Percentiles rank a stretch among this genome's conserved stretches.
Conservation (phyloP, 768 basidiomycete genomes). For the Boletus rex-veris region DNA sequence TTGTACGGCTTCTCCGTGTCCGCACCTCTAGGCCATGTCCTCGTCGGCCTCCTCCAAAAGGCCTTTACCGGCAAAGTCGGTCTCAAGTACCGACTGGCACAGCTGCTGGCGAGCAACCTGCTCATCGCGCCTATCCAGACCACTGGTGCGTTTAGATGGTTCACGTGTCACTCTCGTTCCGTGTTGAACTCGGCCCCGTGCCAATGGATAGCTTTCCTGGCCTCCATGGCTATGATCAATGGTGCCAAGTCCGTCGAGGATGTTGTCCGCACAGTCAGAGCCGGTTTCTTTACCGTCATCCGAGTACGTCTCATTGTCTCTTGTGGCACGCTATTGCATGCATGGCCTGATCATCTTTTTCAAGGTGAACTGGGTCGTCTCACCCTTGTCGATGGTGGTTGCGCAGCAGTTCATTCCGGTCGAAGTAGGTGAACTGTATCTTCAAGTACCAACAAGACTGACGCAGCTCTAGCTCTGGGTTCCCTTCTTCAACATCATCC, state of each 20-base stretch:
- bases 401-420: slow-evolving; percentile 80
- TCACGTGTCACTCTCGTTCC: background rate
- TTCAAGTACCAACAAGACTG: background rate
- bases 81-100: slow-evolving; percentile 58
- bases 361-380: slow-evolving; percentile 78
- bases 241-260: slow-evolving; percentile 69
- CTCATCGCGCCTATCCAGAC: slow-evolving; percentile 75
- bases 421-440: slow-evolving; percentile 45
- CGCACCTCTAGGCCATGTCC: slow-evolving; percentile 74
- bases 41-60: slow-evolving; percentile 70
- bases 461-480: slow-evolving; percentile 66
- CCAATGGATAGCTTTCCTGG: slow-evolving; percentile 53
- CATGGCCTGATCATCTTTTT: background rate
- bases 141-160: slow-evolving; percentile 42
- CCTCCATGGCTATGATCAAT: slow-evolving; percentile 80
- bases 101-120: slow-evolving; percentile 74
- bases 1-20: slow-evolving; percentile 81
- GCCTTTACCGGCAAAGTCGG: slow-evolving; percentile 73
- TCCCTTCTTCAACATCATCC: slow-evolving; percentile 78
- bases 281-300: slow-evolving; percentile 71
- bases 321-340: background rate
- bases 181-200: background rate
- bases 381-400: slow-evolving; percentile 67
- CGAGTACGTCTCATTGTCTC: slow-evolving; percentile 42
- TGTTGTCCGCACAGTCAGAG: slow-evolving; percentile 62